Base-by-base conservation (phyloP, 306 rosid genomes). In the Trichosanthes cucumerina region DNA sequence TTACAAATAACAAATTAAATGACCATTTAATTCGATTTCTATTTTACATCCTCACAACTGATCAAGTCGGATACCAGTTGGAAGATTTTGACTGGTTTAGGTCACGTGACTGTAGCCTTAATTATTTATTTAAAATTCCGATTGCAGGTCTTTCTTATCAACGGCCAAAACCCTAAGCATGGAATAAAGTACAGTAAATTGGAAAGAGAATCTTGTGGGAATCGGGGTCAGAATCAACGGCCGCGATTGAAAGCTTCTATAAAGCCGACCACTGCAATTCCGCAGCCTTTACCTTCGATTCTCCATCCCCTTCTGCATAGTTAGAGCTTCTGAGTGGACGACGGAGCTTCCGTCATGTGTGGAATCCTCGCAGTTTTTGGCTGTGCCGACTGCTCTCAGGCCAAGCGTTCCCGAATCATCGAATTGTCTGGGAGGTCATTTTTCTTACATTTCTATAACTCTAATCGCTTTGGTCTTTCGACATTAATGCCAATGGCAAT, bases 331-430 rank as follows among this genome's bases (percentile, higher is more conserved):
- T 23, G 52, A 72, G 59, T 24, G 38, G 62, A 53, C 24, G 21
- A 18, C 63, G 78, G 68, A 33, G 63, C 63, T 70, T 90, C 87
- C 89, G 87, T 86, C 97, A 95, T 95, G 99, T 95, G 99, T 75
- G 99, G 99, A 39, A 95, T 95, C 72, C 93, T 95, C 59, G 97
- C 99, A 24, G 97, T 95, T 24, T 79, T 95, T 18, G 97, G 97
- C 50, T 91, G 93, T 86, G 81, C 78, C 14, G 99, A 95, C 71
- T 81, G 80, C 82, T 89, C 96, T 83, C 97, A 88, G 77, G 87
- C 96, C 57, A 92, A 91, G 86, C 96, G 97, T 52, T 82, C 97
- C 34, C 96, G 97, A 18, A 95, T 95, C 76, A 81, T 95, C 84
- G 97, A 95, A 46, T 80, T 95, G 66, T 95, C 99, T 9, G 87